These are phyloP conservation scores for Botrytis cinerea DNA, from an alignment of 2,329 filamentous ascomycete genomes.

Conservation along the genomic window DNA sequence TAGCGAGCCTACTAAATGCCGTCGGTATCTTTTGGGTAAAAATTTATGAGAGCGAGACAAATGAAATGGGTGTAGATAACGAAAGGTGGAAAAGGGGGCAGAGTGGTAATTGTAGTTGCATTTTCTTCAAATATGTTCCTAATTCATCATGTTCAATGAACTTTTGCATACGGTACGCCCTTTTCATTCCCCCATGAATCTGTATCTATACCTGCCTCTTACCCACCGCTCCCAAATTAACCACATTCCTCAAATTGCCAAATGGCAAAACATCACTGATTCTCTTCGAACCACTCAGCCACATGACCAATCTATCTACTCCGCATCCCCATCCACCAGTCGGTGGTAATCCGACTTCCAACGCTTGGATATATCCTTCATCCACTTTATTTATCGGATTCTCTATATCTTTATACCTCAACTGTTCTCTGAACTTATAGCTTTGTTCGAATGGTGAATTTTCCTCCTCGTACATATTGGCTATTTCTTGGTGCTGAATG, in stretches of 20 bases:
- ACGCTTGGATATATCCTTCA: constrained; percentile 78
- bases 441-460: constrained; percentile 88
- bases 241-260: constrained; percentile 74
- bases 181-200: neutral
- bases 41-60: neutral
- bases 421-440: constrained; percentile 72
- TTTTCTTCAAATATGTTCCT: neutral
- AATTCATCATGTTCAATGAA: neutral
- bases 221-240: constrained; percentile 45
- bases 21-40: constrained; percentile 26
- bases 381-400: constrained; percentile 41
- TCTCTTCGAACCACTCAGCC: constrained; percentile 74
- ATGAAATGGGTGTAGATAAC: neutral
- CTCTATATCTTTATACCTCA: constrained; percentile 45
- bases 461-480: constrained; percentile 98
- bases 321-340: constrained; percentile 95
- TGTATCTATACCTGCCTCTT: neutral
- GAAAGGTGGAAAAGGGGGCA: neutral
- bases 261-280: constrained; percentile 89
- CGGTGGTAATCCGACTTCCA: constrained; percentile 90
- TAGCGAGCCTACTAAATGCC: constrained; percentile 38
- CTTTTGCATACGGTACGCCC: too few relatives aligned
- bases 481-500: constrained; percentile 75
- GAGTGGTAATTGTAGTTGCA: neutral
- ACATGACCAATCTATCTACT: constrained; percentile 87